Evolutionary conservation across 2,329 filamentous ascomycete genomes (phyloP), one percentile per base, ranked within the genome.

Genomic region (Colletotrichum sp.): DNA sequence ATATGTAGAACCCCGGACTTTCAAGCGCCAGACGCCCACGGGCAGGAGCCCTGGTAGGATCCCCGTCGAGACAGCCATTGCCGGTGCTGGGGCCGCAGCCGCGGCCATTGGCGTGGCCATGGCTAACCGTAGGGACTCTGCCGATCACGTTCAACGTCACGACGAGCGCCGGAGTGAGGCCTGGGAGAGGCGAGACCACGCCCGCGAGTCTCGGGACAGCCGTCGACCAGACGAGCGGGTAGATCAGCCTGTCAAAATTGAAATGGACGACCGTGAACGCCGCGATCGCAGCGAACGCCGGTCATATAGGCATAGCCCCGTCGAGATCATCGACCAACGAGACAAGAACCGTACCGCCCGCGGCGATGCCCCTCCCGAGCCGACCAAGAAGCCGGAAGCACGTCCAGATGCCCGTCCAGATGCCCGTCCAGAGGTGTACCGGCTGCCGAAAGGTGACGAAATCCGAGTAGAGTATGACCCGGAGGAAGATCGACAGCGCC

Each of bases 101-200:
- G 88, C 88, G 6, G 88, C 87, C 12, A 83, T 89, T 24, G 88
- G 88, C 16, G 88, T 87, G 55, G 85, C 85, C 28, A 84, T 88
- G 65, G 84, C 86, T 67, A 83, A 85, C 15, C 82, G 80, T 64
- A 80, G 57, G 48, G 77, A 78, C 80, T 80, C 71, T 73, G 72
- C 7, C 79, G 83, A 80, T 61, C 77, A 78, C 32, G 77, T 78
- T 48, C 82, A 84, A 36, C 80, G 82, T 48, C 78, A 77, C 18
- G 59, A 52, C n/a, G 70, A 69, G 15, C 64, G 59, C 32, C 64
- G 16, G 48, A 73, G 59, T n/a, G 73, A 75, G 30, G n/a, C 32
- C 7, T 64, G 32, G 13, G 70, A 72, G 15, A 59, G 63, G 21
- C 57, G 57, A 10, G 55, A 70, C 21, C 72, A 66, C 79, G 79